Evolutionary conservation across 1,284 basidiomycete genomes (phyloP).

Genomic region (Ceratorhiza oryzae-sativae): DNA sequence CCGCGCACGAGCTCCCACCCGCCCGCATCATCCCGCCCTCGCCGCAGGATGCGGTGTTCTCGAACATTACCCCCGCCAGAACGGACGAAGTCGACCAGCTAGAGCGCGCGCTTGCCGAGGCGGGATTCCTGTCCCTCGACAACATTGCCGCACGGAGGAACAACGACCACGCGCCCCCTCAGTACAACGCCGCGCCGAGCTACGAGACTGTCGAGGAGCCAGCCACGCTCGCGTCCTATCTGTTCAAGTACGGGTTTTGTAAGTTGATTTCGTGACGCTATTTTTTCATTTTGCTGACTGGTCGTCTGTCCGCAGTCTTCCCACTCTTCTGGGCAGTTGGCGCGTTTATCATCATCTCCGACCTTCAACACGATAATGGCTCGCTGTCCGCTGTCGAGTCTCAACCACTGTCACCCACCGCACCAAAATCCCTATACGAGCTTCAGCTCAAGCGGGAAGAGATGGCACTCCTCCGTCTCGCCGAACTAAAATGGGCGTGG

Average conservation of each 20-base stretch:
- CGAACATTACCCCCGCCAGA: constrained; percentile 17
- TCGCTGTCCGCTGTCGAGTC: constrained; percentile 4
- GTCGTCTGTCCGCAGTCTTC: constrained; percentile 36
- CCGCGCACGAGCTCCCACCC: background rate
- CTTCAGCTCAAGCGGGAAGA: constrained; percentile 39
- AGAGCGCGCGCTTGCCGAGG: constrained; percentile 4
- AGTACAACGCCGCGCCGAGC: constrained; percentile 23
- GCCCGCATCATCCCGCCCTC: constrained; percentile 1
- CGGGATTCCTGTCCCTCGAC: constrained; percentile 21
- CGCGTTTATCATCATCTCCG: constrained; percentile 41
- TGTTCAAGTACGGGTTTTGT: constrained; percentile 43
- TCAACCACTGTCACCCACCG: constrained; percentile 15
- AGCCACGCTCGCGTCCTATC: constrained; percentile 38
- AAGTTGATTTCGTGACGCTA: constrained; percentile 24
- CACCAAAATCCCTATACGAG: constrained; percentile 33
- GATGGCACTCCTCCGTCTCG: constrained; percentile 36
- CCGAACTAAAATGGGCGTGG: constrained; percentile 44
- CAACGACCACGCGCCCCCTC: constrained; percentile 10
- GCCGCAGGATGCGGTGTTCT: constrained; percentile 33
- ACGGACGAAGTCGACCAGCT: constrained; percentile 28
- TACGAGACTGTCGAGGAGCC: constrained; percentile 37
- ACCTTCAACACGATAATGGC: constrained; percentile 33
- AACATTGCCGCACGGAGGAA: background rate
- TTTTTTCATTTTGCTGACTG: background rate
- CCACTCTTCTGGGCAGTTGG: constrained; percentile 44